A percentile compares a stretch with the other conserved stretches of the same genome.
phyloP scores from a whole-genome alignment of 495 filamentous ascomycete species.

The Penicillium verhagenii region DNA sequence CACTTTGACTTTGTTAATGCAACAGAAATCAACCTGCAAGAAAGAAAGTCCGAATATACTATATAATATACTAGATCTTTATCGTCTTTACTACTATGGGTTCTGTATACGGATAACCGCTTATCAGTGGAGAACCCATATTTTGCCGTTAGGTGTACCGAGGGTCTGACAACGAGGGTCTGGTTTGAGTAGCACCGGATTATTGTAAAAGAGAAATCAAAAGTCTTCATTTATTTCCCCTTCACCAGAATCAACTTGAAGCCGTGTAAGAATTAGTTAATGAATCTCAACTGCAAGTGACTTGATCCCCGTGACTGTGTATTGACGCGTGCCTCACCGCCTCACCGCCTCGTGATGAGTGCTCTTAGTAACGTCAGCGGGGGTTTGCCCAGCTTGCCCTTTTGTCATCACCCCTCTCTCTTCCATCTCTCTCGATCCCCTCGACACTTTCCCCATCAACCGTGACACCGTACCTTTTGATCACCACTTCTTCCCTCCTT shows the following conservation, averaged over 20 bases:
- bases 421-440: constrained; percentile 16
- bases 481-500: neutral
- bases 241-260: neutral
- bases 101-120: neutral
- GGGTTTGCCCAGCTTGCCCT: constrained; percentile 19
- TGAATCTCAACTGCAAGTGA: constrained; percentile 6
- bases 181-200: too few relatives aligned
- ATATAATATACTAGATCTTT: too few relatives aligned
- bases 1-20: too few relatives aligned
- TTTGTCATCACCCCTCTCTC: constrained; percentile 30
- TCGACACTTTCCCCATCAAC: constrained; percentile 19
- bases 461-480: neutral
- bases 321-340: constrained; percentile 17
- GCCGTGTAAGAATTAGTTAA: neutral
- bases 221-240: neutral
- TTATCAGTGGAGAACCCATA: constrained; percentile 1
- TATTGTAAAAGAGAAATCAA: too few relatives aligned
- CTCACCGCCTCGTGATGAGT: constrained; percentile 40
- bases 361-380: constrained; percentile 32
- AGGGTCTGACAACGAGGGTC: neutral
- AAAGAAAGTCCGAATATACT: neutral
- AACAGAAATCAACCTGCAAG: too few relatives aligned
- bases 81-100: too few relatives aligned
- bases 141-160: neutral
- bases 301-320: constrained; percentile 15